Base-by-base conservation (phyloP, 768 basidiomycete genomes). In the Tricholoma flavovirens region DNA sequence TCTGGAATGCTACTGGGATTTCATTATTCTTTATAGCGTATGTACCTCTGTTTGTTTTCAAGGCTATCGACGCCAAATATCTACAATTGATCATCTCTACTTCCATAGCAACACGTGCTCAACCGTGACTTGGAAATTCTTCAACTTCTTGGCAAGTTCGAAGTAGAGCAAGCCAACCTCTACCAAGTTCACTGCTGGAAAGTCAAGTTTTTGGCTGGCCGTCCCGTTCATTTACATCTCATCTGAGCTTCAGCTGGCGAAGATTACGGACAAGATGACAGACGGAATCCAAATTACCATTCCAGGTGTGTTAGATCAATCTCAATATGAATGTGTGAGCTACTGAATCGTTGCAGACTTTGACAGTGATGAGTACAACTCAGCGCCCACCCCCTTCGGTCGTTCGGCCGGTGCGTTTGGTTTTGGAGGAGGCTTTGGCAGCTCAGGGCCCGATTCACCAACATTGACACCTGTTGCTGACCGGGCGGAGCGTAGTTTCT, bases 321-420 rank as follows among this genome's bases (percentile, higher is more conserved):
- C n/a, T 32, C 32, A 35, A 50, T 59, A 49, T 54, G 10, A 35
- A 14, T 26, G 46, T 50, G 42, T 56, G 35, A 49, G 51, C 55
- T 40, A 49, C 45, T 62, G 60, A 49, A 46, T 42, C 49, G 38
- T 46, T 56, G 30, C 63, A 93, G 90, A 90, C 67, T 87, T 93
- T 70, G 87, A 86, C 62, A 89, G 90, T 61, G 87, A 88, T 59
- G 85, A 88, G 62, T 81, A 79, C 59, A 71, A 71, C 57, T 72
- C 78, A 50, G 76, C 80, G 3, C 82, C 88, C 19, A 82, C 82
- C 53, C 83, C 88, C 1, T 91, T 92, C 71, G 86, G 87, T 54
- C 83, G 88, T 30, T 68, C 79, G 49, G 72, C 68, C 12, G 60
- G 68, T 59, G 64, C 62, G 4, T 77, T 80, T 66, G 77, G 79